Conservation (phyloP, 768 basidiomycete species). For the Lentinula sp. region DNA sequence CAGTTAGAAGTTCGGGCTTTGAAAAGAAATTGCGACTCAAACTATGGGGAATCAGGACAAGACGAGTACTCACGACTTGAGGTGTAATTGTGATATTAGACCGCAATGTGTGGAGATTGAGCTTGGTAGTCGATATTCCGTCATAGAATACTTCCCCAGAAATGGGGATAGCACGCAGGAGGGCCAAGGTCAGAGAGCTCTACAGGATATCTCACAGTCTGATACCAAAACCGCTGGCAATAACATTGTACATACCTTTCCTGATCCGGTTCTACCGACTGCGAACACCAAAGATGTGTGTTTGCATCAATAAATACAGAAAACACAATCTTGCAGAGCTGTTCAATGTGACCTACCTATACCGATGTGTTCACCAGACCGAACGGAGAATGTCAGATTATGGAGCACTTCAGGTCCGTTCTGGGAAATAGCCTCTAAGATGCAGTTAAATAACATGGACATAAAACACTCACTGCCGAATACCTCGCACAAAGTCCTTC, state of each 20-base stretch:
- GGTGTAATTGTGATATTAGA: constrained; percentile 38
- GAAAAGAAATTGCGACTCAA: neutral
- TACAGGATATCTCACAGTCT: constrained; percentile 10
- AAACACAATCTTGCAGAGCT: constrained; percentile 35
- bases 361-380: constrained; percentile 38
- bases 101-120: constrained; percentile 40
- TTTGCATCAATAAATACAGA: constrained; percentile 26
- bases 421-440: neutral
- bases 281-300: neutral
- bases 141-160: constrained; percentile 37
- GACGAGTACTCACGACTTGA: constrained; percentile 10
- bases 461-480: constrained; percentile 18
- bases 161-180: constrained; percentile 36
- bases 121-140: constrained; percentile 25
- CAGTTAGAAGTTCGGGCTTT: constrained; percentile 50
- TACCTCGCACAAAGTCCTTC: constrained; percentile 53
- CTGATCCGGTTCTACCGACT: constrained; percentile 39
- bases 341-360: constrained; percentile 12
- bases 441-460: no score
- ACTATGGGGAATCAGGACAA: neutral
- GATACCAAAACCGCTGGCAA: constrained; percentile 25
- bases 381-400: constrained; percentile 30
- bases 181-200: constrained; percentile 24
- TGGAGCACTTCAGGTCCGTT: constrained; percentile 34
- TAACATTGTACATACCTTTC: constrained; percentile 20